Conservation (phyloP, 192 early-diverging fungal species). For the Glomus cerebriforme region DNA sequence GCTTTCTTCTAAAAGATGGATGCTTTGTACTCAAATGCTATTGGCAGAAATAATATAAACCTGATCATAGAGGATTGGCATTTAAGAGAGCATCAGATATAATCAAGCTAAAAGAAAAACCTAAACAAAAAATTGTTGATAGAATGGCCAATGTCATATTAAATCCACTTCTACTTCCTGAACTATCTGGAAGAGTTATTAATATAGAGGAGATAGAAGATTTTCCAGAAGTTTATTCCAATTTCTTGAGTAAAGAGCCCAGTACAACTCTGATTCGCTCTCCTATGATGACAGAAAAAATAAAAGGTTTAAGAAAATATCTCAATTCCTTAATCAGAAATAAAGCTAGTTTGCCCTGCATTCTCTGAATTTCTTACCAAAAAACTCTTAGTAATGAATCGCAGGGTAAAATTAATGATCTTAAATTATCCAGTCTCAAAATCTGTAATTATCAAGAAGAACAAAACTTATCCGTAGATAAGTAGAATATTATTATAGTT, state of each 20-base stretch:
- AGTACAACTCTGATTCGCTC: conserved; percentile 18
- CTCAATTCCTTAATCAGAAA: background rate
- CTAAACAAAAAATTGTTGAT: background rate
- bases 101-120: no score
- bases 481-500: conserved; percentile 1
- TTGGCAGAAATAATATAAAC: conserved; percentile 10
- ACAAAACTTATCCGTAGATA: background rate
- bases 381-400: no score
- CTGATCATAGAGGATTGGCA: background rate
- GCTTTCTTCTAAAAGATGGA: no score
- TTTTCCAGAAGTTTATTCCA: no score
- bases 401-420: background rate
- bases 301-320: background rate
- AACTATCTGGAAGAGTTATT: no score
- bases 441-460: background rate
- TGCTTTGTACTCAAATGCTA: no score
- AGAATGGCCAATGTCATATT: background rate
- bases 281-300: conserved; percentile 3
- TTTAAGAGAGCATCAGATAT: no score
- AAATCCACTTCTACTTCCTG: no score
- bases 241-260: conserved; percentile 2
- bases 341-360: background rate
- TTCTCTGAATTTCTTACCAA: conserved; percentile 15
- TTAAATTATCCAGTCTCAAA: background rate
- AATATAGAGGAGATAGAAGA: no score